These are phyloP conservation scores for Solanum rostratum DNA, from an alignment of 257 asterid genomes.

Conservation along the genomic window DNA sequence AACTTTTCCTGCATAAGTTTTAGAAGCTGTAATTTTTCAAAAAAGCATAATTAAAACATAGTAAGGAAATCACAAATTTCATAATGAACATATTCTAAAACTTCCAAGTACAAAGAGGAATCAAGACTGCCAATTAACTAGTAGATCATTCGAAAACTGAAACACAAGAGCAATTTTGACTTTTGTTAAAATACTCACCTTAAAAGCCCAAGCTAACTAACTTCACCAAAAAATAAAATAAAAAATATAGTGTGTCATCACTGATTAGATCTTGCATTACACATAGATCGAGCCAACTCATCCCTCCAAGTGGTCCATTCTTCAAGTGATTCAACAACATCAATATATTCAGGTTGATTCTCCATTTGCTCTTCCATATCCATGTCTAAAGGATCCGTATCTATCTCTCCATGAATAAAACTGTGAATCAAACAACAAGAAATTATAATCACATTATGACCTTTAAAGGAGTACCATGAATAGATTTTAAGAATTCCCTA, in stretches of 20 bases:
- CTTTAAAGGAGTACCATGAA: neutral
- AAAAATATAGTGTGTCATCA: neutral
- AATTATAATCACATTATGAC: neutral
- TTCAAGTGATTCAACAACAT: neutral
- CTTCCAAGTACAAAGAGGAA: neutral
- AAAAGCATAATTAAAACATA: too few species aligned
- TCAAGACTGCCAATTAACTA: neutral
- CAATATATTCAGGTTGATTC: neutral
- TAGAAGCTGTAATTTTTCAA: too few species aligned
- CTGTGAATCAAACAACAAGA: too few species aligned
- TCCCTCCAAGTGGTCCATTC: neutral
- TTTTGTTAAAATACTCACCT: neutral
- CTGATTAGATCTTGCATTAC: neutral
- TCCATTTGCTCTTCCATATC: neutral
- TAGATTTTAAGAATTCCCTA: neutral
- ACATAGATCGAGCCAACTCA: neutral
- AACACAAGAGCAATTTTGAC: neutral
- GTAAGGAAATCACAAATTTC: too few species aligned
- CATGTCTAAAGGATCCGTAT: neutral
- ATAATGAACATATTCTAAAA: neutral
- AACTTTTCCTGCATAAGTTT: too few species aligned
- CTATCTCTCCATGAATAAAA: too few species aligned
- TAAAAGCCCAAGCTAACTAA: too few species aligned
- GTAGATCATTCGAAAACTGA: neutral
- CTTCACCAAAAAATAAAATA: neutral